phyloP scores from a whole-genome alignment of 1,139 yeast genomes.

The Suzukiozyma palmioleophila region DNA sequence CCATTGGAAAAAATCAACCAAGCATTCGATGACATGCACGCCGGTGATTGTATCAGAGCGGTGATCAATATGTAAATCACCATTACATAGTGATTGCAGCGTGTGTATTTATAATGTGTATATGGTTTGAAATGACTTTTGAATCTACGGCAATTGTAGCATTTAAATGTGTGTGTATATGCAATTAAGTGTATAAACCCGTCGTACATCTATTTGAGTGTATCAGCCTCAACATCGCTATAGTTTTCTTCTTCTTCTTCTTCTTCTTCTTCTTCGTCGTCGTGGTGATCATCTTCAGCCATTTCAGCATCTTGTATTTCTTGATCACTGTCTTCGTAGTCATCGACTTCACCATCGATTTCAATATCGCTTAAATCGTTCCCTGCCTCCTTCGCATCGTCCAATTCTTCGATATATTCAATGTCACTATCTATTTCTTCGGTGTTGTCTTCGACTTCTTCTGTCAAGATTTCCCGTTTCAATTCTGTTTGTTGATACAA shows the following conservation, averaged over 20 bases:
- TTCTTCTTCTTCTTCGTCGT: slow-evolving; percentile 35
- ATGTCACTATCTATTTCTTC: slow-evolving; percentile 30
- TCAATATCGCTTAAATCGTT: slow-evolving; percentile 18
- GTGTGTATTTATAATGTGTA: neutral
- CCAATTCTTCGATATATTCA: slow-evolving; percentile 40
- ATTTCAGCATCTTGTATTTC: slow-evolving; percentile 21
- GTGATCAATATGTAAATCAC: slow-evolving; percentile 51
- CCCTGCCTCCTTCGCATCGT: slow-evolving; percentile 29
- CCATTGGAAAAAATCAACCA: slow-evolving; percentile 71
- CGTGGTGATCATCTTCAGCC: slow-evolving; percentile 17
- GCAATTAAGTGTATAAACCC: neutral
- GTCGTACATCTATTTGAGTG: slow-evolving; percentile 1
- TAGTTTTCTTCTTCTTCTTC: slow-evolving; percentile 22
- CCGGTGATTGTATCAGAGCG: slow-evolving; percentile 91
- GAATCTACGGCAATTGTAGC: no score
- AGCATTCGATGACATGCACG: slow-evolving; percentile 94
- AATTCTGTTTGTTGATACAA: slow-evolving; percentile 66
- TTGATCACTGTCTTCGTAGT: slow-evolving; percentile 14
- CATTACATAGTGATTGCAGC: no score
- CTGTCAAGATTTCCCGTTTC: slow-evolving; percentile 49
- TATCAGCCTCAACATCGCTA: slow-evolving; percentile 26
- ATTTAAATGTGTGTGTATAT: neutral
- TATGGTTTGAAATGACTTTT: neutral
- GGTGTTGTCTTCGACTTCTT: slow-evolving; percentile 17
- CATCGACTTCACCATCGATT: slow-evolving; percentile 16